Evolutionary conservation across 2,329 filamentous ascomycete species (phyloP), one percentile per base, ranked within the genome.

Genomic region (Atkinsonella texensis): DNA sequence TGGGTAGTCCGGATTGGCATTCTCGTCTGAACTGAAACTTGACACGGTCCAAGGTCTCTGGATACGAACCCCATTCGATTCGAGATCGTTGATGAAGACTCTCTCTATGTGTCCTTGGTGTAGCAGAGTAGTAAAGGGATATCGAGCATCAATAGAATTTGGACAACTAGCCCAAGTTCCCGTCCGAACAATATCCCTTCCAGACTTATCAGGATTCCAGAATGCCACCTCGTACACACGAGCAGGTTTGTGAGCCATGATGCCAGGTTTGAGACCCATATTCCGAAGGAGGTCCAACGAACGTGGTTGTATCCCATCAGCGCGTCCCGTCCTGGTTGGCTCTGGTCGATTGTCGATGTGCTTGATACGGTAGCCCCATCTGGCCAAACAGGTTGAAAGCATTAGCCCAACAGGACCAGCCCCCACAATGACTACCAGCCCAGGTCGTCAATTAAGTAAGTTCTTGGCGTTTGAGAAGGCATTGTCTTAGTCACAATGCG

Each of bases 341-440:
- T 91, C 86, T 2, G 88, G 75, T 53, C 89, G 79, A 69, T 94
- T 95, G 70, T 95, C 90, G 63, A 95, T 89, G 70, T 95, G 89
- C 74, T 91, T 95, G 68, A 96, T 88, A 67, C 82, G 89, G 75
- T 95, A 96, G 18, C 90, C 90, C 88, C 89, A 95, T 72, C 89
- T 78, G 54, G 88, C 87, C 55, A 96, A 78, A 64, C 87, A 91
- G 32, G 89, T 89, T 9, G 89, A 93, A 23, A 95, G 77, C 70
- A 94, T 83, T 53, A 95, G 79, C 51, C 90, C 90, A 41, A 90
- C 89, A 4, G 90, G 90, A 15, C 90, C 90, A 52, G 90, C 90
- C 57, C 90, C 90, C 51, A 95, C 77, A 58, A 95, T 89, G 59
- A 95, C 89, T 80, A 53, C 48, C 0, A 78, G 20, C 13, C n/a